phyloP scores from a whole-genome alignment of 2,329 filamentous ascomycete genomes.

The Colletotrichum nymphaeae region DNA sequence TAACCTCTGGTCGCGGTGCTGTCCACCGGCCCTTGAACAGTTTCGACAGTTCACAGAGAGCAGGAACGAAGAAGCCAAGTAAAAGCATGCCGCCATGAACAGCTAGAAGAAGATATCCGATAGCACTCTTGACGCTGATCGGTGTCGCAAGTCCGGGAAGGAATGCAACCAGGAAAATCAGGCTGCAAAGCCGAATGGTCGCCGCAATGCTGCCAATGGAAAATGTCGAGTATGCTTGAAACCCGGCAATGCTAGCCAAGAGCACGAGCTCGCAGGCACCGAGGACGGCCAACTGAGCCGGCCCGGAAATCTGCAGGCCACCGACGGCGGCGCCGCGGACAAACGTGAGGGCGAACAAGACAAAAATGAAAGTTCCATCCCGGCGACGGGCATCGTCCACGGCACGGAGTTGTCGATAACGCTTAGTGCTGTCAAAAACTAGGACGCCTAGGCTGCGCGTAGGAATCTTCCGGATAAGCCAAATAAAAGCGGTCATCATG shows the following conservation, averaged over 20 bases:
- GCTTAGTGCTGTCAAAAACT: constrained; percentile 67
- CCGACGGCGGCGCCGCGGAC: constrained; percentile 75
- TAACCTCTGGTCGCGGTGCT: constrained; percentile 35
- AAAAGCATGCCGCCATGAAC: constrained; percentile 74
- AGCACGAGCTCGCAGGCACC: constrained; percentile 77
- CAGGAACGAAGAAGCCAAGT: constrained; percentile 77
- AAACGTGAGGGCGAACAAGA: constrained; percentile 72
- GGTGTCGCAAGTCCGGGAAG: constrained; percentile 69
- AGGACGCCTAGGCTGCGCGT: constrained; percentile 44
- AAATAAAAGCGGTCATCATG: constrained; percentile 42
- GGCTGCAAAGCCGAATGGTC: constrained; percentile 62
- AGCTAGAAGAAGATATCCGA: constrained; percentile 75
- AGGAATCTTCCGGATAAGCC: constrained; percentile 42
- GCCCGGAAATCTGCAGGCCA: constrained; percentile 65
- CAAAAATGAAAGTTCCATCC: constrained; percentile 63
- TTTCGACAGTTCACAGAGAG: constrained; percentile 46
- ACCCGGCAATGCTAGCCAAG: constrained; percentile 48
- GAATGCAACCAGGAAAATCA: constrained; percentile 54
- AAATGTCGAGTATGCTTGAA: constrained; percentile 32
- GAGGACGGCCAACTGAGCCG: constrained; percentile 75
- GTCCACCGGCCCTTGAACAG: constrained; percentile 13
- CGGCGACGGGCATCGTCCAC: constrained; percentile 56
- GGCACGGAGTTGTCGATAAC: constrained; percentile 71
- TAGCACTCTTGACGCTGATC: constrained; percentile 71
- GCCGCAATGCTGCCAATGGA: constrained; percentile 30